These are phyloP conservation scores for Geotrichum histeridarum DNA, from an alignment of 1,139 yeast species.

Conservation along the genomic window DNA sequence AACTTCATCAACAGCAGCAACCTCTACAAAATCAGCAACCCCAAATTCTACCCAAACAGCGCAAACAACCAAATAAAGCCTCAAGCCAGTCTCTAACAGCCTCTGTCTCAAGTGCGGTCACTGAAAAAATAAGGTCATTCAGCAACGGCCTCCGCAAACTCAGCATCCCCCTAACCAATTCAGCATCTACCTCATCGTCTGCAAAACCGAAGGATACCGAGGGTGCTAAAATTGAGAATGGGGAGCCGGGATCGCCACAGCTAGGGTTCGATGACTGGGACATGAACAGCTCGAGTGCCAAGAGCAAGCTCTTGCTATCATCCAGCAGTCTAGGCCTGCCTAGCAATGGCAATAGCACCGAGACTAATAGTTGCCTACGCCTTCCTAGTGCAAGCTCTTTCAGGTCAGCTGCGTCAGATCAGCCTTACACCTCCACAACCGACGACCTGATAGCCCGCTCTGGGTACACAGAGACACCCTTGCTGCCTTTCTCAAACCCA, in stretches of 20 bases:
- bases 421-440: background rate
- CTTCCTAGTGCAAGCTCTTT: too few species aligned
- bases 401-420: too few species aligned
- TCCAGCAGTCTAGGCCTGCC: background rate
- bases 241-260: background rate
- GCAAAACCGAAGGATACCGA: background rate
- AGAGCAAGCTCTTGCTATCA: conserved; percentile 4
- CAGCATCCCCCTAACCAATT: background rate
- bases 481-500: background rate
- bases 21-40: too few species aligned
- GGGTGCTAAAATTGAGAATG: background rate
- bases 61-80: background rate
- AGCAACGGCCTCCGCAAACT: background rate
- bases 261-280: conserved; percentile 16
- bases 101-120: background rate
- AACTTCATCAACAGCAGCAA: too few species aligned
- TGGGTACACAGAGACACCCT: conserved; percentile 8
- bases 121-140: background rate
- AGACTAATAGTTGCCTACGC: background rate
- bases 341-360: background rate
- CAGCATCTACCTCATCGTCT: background rate
- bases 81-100: background rate
- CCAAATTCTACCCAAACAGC: background rate
- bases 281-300: conserved; percentile 6
- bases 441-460: conserved; percentile 9